Conservation (phyloP, 257 asterid genomes). For the Solanum neorickii region DNA sequence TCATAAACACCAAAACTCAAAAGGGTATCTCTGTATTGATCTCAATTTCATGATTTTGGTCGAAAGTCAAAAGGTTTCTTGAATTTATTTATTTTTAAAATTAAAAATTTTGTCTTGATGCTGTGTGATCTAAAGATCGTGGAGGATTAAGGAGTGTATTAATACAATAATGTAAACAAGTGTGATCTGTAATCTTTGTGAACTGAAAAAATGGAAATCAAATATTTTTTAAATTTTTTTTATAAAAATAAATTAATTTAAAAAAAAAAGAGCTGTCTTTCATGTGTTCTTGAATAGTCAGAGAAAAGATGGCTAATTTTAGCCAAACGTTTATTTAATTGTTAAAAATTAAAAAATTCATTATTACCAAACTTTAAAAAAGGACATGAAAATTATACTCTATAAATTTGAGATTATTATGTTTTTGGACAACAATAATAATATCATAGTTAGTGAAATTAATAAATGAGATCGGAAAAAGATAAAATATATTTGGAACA, state of each 20-base stretch:
- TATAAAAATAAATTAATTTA: too few relatives aligned
- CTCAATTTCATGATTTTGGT: neutral
- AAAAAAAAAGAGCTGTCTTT: neutral
- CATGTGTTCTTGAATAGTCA: neutral
- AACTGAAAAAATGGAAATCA: neutral
- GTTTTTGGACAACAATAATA: neutral
- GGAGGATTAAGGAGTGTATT: neutral
- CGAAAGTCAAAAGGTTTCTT: neutral
- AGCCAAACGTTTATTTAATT: neutral
- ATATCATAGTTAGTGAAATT: neutral
- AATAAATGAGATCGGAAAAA: fast-evolving
- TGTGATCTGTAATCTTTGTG: neutral
- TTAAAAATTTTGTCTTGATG: neutral
- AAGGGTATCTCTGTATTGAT: constrained; percentile 3
- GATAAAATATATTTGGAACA: neutral
- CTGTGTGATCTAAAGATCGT: neutral
- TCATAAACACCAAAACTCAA: constrained; percentile 16
- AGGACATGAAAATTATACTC: neutral
- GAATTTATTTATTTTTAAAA: neutral
- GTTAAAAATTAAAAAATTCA: neutral
- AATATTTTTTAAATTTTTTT: neutral
- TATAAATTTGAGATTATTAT: neutral
- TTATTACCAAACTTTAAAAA: neutral
- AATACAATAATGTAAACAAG: neutral
- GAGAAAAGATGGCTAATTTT: neutral